A percentile compares a stretch with the other conserved stretches of the same genome.
Conservation (phyloP, 139 green algal species). For the Chlorella sp. region DNA sequence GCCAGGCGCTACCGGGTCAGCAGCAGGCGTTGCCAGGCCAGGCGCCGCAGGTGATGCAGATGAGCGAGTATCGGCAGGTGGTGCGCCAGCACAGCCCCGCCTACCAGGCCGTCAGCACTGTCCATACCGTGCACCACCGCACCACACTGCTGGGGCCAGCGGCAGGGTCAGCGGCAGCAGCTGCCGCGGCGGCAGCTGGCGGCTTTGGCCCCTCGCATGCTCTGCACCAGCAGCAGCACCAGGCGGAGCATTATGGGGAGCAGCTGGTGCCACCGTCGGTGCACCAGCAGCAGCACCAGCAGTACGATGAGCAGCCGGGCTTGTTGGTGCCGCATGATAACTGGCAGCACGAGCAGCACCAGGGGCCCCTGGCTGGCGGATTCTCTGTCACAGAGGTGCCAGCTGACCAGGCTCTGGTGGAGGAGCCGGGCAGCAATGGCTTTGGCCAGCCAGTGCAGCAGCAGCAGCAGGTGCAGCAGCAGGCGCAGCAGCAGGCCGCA, state of each 20-base stretch:
- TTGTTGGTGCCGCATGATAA: no score
- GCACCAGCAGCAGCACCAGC: background rate
- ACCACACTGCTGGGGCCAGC: background rate
- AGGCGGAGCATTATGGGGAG: no score
- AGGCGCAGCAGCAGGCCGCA: background rate
- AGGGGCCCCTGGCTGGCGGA: background rate
- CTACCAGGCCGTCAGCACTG: slow-evolving; percentile 19
- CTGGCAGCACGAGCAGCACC: background rate
- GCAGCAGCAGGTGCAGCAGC: background rate
- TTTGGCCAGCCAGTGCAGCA: background rate
- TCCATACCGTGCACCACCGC: slow-evolving; percentile 13
- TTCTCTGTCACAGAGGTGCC: slow-evolving; percentile 14
- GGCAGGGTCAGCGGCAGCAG: background rate
- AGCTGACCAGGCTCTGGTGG: background rate
- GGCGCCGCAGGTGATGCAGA: background rate
- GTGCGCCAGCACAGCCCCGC: slow-evolving; percentile 21
- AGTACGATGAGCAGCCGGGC: background rate
- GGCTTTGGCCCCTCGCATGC: background rate
- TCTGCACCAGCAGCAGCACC: background rate
- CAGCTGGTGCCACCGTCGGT: no score
- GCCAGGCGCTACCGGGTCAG: background rate
- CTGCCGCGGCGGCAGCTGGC: background rate
- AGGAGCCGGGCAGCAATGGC: background rate
- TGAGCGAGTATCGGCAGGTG: slow-evolving; percentile 3
- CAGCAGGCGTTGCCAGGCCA: background rate